These are phyloP conservation scores for Davidsoniella eucalypti DNA, from an alignment of 2,329 filamentous ascomycete species.

Conservation along the genomic window DNA sequence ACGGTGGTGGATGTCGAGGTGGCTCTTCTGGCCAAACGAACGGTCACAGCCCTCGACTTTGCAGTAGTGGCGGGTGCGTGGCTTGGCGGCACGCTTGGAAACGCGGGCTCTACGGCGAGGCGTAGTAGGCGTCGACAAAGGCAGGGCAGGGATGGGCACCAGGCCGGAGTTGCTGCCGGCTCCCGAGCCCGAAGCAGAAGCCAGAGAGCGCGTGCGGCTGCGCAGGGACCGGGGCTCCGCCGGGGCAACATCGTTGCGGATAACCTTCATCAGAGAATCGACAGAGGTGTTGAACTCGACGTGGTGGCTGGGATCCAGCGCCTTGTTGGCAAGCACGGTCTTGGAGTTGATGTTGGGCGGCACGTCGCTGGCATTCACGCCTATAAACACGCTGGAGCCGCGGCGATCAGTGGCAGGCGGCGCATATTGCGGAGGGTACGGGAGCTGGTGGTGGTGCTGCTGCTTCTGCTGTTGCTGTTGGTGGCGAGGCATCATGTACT, in stretches of 20 bases:
- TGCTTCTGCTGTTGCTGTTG: background rate
- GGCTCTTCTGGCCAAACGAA: constrained; percentile 79
- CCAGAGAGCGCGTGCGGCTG: background rate
- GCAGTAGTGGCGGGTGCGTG: constrained; percentile 38
- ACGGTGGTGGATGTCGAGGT: constrained; percentile 76
- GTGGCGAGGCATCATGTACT: background rate
- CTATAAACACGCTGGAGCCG: constrained; percentile 22
- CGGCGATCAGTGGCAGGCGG: constrained; percentile 15
- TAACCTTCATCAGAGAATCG: constrained; percentile 75
- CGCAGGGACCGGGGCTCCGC: constrained; percentile 4
- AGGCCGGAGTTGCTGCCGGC: no score
- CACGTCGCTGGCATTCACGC: constrained; percentile 12
- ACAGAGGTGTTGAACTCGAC: constrained; percentile 64
- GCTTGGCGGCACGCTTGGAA: background rate
- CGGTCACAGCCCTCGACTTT: constrained; percentile 58
- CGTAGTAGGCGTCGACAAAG: background rate
- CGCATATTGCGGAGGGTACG: background rate
- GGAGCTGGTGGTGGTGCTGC: background rate
- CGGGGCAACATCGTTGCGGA: constrained; percentile 43
- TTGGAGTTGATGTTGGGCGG: constrained; percentile 19
- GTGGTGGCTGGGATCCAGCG: constrained; percentile 30
- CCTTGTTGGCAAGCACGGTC: constrained; percentile 29
- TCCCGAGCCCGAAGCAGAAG: background rate
- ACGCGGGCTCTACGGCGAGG: background rate
- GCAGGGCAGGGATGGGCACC: background rate